These are phyloP conservation scores for Casaregolazyma lundiana DNA, from an alignment of 1,139 yeast genomes.

Conservation along the genomic window DNA sequence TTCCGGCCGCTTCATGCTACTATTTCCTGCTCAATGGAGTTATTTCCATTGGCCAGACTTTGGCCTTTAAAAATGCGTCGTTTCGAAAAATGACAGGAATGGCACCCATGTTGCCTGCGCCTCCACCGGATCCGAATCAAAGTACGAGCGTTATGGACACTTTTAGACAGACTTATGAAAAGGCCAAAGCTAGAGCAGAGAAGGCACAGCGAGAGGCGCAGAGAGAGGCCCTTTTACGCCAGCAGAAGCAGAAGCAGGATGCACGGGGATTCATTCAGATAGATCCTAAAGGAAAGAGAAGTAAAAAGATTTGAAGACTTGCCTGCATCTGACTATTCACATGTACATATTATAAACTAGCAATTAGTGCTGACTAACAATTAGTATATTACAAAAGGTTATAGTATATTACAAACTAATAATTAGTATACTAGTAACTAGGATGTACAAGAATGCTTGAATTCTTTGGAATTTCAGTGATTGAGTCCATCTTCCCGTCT, in stretches of 20 bases:
- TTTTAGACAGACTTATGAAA: conserved; percentile 45
- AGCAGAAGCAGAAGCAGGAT: conserved; percentile 25
- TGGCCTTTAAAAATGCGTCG: conserved; percentile 52
- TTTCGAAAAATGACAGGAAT: conserved; percentile 60
- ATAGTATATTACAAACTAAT: no score
- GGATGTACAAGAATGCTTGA: no score
- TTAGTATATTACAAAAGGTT: no score
- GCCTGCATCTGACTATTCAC: no score
- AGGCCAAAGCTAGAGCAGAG: conserved; percentile 51
- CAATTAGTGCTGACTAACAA: no score
- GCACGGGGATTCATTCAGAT: conserved; percentile 19
- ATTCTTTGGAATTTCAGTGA: no score
- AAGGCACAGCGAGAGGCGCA: conserved; percentile 33
- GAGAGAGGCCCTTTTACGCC: conserved; percentile 22
- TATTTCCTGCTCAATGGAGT: conserved; percentile 81
- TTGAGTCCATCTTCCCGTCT: not conserved
- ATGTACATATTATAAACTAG: no score
- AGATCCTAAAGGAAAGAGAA: conserved; percentile 15
- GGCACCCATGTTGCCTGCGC: conserved; percentile 58
- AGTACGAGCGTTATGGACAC: conserved; percentile 40
- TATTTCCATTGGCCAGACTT: conserved; percentile 67
- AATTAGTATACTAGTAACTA: no score
- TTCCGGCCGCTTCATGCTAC: conserved; percentile 79
- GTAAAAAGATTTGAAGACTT: conserved; percentile 4
- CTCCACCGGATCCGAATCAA: conserved; percentile 38